Evolutionary conservation across 257 asterid genomes (phyloP), one percentile per base, ranked within the genome.

Genomic region (Penstemon eatonii): DNA sequence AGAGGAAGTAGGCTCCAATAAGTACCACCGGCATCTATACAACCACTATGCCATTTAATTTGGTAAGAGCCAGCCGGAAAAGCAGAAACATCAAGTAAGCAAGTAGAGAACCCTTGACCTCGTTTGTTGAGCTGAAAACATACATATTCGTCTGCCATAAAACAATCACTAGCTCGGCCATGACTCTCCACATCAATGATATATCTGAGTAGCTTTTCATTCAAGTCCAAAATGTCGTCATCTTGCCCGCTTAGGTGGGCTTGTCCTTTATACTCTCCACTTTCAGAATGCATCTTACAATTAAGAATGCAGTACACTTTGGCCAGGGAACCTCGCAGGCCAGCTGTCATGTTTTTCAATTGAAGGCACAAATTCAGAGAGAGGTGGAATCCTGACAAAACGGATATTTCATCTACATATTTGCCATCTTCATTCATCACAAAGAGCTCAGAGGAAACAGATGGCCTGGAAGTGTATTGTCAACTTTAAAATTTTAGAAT

Each of bases 91-190:
- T 91, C 92, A 33, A 91, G 91, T 81, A 87, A 82, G 80, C 96
- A 84, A 63, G 91, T 73, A n/a, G 92, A 81, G 71, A 94, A 84
- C 66, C 99, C 97, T 73, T 86, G 97, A 57, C 92, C 81, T 19
- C 79, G 73, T 63, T 74, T 76, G 25, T 82, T 84, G 13, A 79
- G 78, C 44, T 83, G 82, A 66, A 94, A 91, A 62, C 75, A 57
- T 13, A 82, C 73, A 58, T 78, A 89, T 63, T 68, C 81, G 51
- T 69, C 78, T 67, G 71, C 83, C 47, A 52, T 67, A 63, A 12
- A 60, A 42, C 44, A 3, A 33, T 73, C 82, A 47, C 46, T 63
- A 25, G 55, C 55, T 52, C 49, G 70, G 63, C 43, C 77, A 63
- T 36, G 56, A 4, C 70, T 38, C 54, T 66, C 73, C 53, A 62